phyloP scores from a whole-genome alignment of 2,329 filamentous ascomycete species.

The Botrytis cinerea region DNA sequence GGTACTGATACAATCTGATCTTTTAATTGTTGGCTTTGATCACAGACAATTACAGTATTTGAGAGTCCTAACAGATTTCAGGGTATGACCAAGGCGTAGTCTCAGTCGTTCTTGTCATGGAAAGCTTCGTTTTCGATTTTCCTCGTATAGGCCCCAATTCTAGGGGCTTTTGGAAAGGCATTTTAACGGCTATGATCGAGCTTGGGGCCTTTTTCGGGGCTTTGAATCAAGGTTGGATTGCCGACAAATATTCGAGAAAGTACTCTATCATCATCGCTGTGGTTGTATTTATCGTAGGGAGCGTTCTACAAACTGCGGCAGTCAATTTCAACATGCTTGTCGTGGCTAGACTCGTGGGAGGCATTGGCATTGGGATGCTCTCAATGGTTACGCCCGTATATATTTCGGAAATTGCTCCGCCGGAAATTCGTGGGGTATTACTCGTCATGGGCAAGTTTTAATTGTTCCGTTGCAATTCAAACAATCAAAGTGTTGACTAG shows the following conservation, averaged over 20 bases:
- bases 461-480: neutral
- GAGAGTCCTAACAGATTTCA: constrained; percentile 32
- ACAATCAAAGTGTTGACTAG: neutral
- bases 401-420: constrained; percentile 53
- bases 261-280: constrained; percentile 55
- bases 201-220: constrained; percentile 43
- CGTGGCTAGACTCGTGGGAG: constrained; percentile 49
- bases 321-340: constrained; percentile 54
- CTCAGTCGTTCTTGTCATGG: constrained; percentile 48
- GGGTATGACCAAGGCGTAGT: constrained; percentile 52
- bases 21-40: neutral
- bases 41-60: neutral
- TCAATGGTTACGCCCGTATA: constrained; percentile 50
- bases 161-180: constrained; percentile 21
- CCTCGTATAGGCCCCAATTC: constrained; percentile 34
- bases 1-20: neutral
- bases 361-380: constrained; percentile 51
- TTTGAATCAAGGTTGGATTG: constrained; percentile 39
- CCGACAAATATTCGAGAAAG: constrained; percentile 54
- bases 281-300: constrained; percentile 52
- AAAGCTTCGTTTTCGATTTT: constrained; percentile 45
- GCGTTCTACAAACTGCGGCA: constrained; percentile 53
- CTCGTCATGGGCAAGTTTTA: constrained; percentile 25
- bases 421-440: constrained; percentile 38
- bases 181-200: constrained; percentile 42